Base-by-base conservation (phyloP, 768 basidiomycete species). In the Boletus rubroflammeus region DNA sequence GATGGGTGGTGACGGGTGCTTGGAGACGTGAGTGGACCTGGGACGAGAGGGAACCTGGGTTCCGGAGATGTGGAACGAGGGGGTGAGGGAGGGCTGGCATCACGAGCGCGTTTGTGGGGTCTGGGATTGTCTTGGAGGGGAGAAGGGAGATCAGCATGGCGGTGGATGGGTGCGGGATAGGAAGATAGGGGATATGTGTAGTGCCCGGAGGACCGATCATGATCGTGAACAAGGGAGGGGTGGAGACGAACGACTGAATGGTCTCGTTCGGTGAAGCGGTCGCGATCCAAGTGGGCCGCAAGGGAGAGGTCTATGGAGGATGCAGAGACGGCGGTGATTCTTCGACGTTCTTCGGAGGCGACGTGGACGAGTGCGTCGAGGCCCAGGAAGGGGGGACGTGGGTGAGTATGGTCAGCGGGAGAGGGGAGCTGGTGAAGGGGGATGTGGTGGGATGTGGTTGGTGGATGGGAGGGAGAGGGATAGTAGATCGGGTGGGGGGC, bases 311-410 rank as follows among this genome's bases (percentile, higher is more conserved):
- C 45, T 17, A 21, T 9, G 17, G 45, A 46, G 45, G 44, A 21
- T n/a, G 43, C 29, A 23, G 59, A 47, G 15, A 47, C 44, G 5
- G 53, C 57, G 56, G 73, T 68, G 47, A 88, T 74, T 28, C 84
- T 71, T 32, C 79, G 75, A 42, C 81, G 78, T 61, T 88, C 86
- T 62, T 84, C 81, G 1, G 83, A 81, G 5, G 87, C 87, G 21
- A 80, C 86, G 68, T 87, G 84, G 11, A 85, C 86, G 40, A 89
- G 78, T 3, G 83, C 85, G 43, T 88, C 85, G 46, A 88, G 70
- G 23, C 79, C 79, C 3, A 71, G 63, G 35, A 56, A 60, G 51
- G 53, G 69, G 47, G 34, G 62, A 46, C 49, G 67, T 28, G 47
- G 10, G 23, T 23, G 32, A 3, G 46, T 10, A 32, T 21, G 45